Base-by-base conservation (phyloP, 2,329 filamentous ascomycete genomes). In the Rutstroemia sydowiana region DNA sequence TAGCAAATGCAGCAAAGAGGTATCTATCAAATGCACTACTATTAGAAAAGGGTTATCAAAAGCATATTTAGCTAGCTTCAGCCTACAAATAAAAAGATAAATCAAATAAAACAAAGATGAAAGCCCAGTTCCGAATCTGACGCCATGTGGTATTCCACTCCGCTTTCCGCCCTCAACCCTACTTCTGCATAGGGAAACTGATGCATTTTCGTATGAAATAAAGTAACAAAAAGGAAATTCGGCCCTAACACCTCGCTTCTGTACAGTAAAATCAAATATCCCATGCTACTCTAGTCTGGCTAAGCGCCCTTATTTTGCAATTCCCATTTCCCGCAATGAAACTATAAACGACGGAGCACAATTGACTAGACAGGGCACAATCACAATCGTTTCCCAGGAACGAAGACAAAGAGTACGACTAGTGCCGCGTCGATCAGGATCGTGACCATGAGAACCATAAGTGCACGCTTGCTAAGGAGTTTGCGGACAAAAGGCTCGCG, bases 401-500 rank as follows among this genome's bases (percentile, higher is more conserved):
- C 93, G 53, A 98, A 84, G 61, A 96, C 91, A 73, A 98, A 98
- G 23, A 98, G 74, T 53, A 93, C 79, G 63, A 88, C 88, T 13
- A 97, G 72, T n/a, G 83, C 88, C 3, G 88, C 83, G 58, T 92
- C 88, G 50, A 95, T 76, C 30, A 95, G 67, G 26, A 84, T 67
- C 28, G 91, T 91, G 56, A 93, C 78, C 8, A 81, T 74, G 13
- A 96, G 72, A 13, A 93, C 88, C 72, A 93, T 90, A 40, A 88
- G 66, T 0, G 93, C 85, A 53, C 93, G 85, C 67, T 91, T 91
- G 59, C 82, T 82, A 51, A 98, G 78, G 18, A 97, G 81, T 65
- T 83, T 87, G 58, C 88, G 85, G 51, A 98, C 87, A 66, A 93
- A 98, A 0, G 90, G 88, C 70, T 98, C 93, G 51, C 87, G 82